Evolutionary conservation across 345 rosid genomes (phyloP).

Genomic region (Microcos paniculata): DNA sequence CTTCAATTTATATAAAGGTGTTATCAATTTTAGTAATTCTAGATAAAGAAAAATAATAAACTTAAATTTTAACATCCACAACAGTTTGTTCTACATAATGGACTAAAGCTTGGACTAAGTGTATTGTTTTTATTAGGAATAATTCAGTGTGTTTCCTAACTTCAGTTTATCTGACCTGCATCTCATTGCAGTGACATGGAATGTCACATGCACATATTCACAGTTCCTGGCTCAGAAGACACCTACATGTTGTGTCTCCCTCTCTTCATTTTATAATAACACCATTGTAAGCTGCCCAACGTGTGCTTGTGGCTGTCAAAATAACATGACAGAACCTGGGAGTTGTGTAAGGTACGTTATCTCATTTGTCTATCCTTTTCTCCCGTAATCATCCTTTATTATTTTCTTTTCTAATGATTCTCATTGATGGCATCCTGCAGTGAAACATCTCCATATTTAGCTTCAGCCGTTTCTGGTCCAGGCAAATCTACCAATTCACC

Average conservation of each 20-base stretch:
- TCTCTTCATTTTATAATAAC: slow-evolving; percentile 82
- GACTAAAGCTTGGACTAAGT: neutral
- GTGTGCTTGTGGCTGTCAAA: slow-evolving; percentile 83
- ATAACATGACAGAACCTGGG: slow-evolving; percentile 33
- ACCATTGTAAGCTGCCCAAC: slow-evolving; percentile 81
- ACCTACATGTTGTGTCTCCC: slow-evolving; percentile 89
- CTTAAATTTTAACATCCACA: neutral
- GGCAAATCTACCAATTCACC: slow-evolving; percentile 44
- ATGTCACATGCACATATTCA: slow-evolving; percentile 87
- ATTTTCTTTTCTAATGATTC: neutral
- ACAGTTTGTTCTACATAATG: neutral
- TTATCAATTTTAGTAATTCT: neutral
- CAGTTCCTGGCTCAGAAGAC: slow-evolving; percentile 82
- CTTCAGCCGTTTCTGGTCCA: slow-evolving; percentile 59
- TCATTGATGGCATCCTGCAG: slow-evolving; percentile 40
- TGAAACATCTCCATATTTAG: slow-evolving; percentile 53
- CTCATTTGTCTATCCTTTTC: neutral
- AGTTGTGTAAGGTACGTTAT: slow-evolving; percentile 64
- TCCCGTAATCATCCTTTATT: neutral
- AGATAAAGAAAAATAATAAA: neutral
- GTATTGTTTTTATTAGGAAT: neutral
- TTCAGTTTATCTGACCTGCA: neutral
- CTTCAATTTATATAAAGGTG: neutral
- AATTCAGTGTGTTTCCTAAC: slow-evolving; percentile 7
- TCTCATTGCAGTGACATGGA: slow-evolving; percentile 90